These are phyloP conservation scores for Alloascoidea africana DNA, from an alignment of 805 yeast species.

Conservation along the genomic window DNA sequence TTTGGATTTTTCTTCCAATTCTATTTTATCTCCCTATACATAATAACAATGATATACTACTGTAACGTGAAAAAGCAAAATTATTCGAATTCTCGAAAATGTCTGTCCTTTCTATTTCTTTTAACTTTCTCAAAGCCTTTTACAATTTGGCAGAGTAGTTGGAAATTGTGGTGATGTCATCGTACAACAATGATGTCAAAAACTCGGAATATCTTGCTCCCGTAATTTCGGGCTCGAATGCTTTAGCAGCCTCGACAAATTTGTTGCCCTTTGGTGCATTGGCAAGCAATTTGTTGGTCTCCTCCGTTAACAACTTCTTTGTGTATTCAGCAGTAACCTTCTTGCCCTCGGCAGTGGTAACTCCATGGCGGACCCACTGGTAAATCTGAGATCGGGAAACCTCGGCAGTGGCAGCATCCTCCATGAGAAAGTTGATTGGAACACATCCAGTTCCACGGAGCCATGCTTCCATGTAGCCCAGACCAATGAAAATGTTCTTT, in stretches of 20 bases:
- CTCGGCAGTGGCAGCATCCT: slow-evolving; percentile 69
- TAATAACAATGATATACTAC: too few relatives aligned
- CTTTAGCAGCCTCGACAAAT: slow-evolving; percentile 40
- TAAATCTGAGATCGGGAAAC: slow-evolving; percentile 60
- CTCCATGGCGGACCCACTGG: slow-evolving; percentile 62
- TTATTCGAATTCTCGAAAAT: too few relatives aligned
- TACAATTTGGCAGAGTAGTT: too few relatives aligned
- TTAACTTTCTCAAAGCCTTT: too few relatives aligned
- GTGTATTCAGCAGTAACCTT: slow-evolving; percentile 37
- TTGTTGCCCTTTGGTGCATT: slow-evolving; percentile 29
- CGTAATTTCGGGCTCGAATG: slow-evolving; percentile 48
- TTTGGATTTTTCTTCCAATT: too few relatives aligned
- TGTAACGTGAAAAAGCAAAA: too few relatives aligned
- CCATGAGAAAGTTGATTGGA: slow-evolving; percentile 63
- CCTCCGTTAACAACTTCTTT: slow-evolving; percentile 35
- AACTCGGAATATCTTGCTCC: slow-evolving; percentile 50
- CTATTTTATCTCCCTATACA: too few relatives aligned
- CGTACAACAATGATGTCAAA: slow-evolving; percentile 50
- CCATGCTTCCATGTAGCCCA: slow-evolving; percentile 64
- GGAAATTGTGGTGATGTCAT: too few relatives aligned
- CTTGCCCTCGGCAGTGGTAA: slow-evolving; percentile 37
- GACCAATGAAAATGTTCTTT: slow-evolving; percentile 44
- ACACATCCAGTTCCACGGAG: slow-evolving; percentile 58
- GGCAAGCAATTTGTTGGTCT: slow-evolving; percentile 33
- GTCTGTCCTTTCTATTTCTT: too few relatives aligned